Evolutionary conservation across 169 alveolate species (phyloP).

Genomic region (Eimeria sp.): DNA sequence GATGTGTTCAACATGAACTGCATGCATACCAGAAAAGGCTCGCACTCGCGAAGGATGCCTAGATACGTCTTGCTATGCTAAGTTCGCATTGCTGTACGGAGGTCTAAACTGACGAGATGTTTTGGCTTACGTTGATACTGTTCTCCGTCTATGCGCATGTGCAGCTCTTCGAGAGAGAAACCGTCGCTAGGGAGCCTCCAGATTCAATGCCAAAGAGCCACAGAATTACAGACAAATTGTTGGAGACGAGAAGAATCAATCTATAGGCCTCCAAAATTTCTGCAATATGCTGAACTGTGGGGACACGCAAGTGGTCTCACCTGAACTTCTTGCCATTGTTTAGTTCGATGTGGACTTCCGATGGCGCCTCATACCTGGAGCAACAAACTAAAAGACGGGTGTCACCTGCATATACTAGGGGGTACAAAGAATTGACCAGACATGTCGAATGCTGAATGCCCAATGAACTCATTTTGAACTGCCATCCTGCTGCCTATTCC

Average conservation of each 20-base stretch:
- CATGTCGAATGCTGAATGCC: not conserved
- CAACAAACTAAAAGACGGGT: not conserved
- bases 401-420: not conserved
- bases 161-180: slow-evolving; percentile 56
- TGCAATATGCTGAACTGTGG: not conserved
- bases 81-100: not conserved
- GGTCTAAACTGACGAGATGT: not conserved
- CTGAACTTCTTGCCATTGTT: slow-evolving; percentile 63
- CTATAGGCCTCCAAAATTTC: not conserved
- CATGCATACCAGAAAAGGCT: not conserved
- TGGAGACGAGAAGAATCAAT: not conserved
- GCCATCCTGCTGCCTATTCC: not conserved
- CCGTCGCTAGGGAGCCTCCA: slow-evolving; percentile 52
- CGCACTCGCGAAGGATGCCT: not conserved
- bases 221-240: not conserved
- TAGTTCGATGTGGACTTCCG: slow-evolving; percentile 48
- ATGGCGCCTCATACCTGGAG: slow-evolving; percentile 65
- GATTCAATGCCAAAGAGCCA: not conserved
- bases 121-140: slow-evolving; percentile 72
- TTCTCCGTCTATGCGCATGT: slow-evolving; percentile 69
- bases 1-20: slow-evolving; percentile 64
- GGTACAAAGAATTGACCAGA: not conserved
- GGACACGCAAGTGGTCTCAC: not conserved
- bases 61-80: not conserved
- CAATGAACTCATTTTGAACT: not conserved